Evolutionary conservation across 768 basidiomycete species (phyloP).

Genomic region (Crassisporium funariophilum): DNA sequence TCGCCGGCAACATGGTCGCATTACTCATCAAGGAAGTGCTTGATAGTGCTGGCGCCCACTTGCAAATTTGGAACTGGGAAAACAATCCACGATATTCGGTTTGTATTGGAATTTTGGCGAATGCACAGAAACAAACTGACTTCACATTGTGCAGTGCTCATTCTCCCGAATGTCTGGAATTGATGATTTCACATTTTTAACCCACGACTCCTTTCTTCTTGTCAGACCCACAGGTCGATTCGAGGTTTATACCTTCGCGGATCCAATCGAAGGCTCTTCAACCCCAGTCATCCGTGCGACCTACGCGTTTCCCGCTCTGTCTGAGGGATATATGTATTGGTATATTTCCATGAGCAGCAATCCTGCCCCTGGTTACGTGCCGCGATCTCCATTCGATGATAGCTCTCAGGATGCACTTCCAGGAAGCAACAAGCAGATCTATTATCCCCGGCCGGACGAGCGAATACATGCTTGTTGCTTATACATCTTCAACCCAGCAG

Average conservation of each 20-base stretch:
- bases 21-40: constrained; percentile 51
- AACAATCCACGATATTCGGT: constrained; percentile 43
- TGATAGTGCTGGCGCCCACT: constrained; percentile 41
- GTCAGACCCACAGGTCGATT: constrained; percentile 48
- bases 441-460: constrained; percentile 49
- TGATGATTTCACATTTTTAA: constrained; percentile 56
- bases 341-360: constrained; percentile 58
- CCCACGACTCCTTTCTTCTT: constrained; percentile 46
- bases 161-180: constrained; percentile 43
- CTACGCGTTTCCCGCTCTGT: constrained; percentile 46
- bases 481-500: constrained; percentile 45
- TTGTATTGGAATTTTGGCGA: constrained; percentile 20
- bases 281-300: constrained; percentile 36
- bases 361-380: constrained; percentile 45
- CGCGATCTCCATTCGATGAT: constrained; percentile 19
- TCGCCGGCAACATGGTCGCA: constrained; percentile 48
- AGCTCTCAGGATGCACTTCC: constrained; percentile 6
- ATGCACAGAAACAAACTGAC: too few relatives aligned
- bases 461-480: constrained; percentile 53
- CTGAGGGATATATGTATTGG: constrained; percentile 50
- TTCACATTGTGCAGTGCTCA: constrained; percentile 3
- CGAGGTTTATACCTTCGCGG: constrained; percentile 50
- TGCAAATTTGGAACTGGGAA: constrained; percentile 57
- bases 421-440: constrained; percentile 33
- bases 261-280: constrained; percentile 31